A percentile compares a stretch with the other conserved stretches of the same genome.
phyloP scores from a whole-genome alignment of 495 filamentous ascomycete species.

The Xylaria palmicola region DNA sequence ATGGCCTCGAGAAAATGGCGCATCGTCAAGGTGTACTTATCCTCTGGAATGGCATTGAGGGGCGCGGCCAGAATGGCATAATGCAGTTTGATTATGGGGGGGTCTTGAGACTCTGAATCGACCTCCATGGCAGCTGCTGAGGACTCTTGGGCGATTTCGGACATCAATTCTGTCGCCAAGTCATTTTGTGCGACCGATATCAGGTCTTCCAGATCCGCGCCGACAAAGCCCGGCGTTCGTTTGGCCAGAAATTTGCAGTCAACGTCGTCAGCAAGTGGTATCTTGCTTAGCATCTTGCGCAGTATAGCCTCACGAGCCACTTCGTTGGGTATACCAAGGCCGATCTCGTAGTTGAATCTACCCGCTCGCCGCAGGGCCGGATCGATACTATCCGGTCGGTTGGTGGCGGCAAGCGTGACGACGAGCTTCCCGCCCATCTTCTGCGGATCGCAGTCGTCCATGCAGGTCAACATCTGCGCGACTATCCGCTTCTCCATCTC shows the following conservation, averaged over 20 bases:
- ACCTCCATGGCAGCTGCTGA: constrained; percentile 25
- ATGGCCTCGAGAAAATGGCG: constrained; percentile 57
- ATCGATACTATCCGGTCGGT: constrained; percentile 87
- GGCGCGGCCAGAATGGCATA: constrained; percentile 26
- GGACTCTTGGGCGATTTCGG: constrained; percentile 38
- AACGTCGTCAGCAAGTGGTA: constrained; percentile 67
- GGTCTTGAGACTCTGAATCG: constrained; percentile 18
- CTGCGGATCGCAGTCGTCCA: constrained; percentile 64
- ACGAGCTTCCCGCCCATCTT: constrained; percentile 86
- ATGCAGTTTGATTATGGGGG: constrained; percentile 25
- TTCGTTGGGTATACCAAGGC: constrained; percentile 92
- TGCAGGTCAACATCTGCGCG: constrained; percentile 84
- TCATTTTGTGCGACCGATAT: constrained; percentile 71
- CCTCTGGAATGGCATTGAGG: constrained; percentile 44
- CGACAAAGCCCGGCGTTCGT: constrained; percentile 90
- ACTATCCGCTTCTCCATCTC: constrained; percentile 98
- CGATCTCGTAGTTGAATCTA: constrained; percentile 90
- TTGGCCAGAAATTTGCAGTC: constrained; percentile 81
- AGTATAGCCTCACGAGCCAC: constrained; percentile 80
- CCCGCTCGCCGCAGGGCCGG: constrained; percentile 82
- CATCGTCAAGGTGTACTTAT: constrained; percentile 42
- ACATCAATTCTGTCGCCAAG: constrained; percentile 57
- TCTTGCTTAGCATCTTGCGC: constrained; percentile 68
- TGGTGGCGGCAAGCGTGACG: constrained; percentile 90
- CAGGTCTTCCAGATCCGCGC: constrained; percentile 85